These are phyloP conservation scores for Wickerhamiella australiensis DNA, from an alignment of 805 yeast genomes.

Conservation along the genomic window DNA sequence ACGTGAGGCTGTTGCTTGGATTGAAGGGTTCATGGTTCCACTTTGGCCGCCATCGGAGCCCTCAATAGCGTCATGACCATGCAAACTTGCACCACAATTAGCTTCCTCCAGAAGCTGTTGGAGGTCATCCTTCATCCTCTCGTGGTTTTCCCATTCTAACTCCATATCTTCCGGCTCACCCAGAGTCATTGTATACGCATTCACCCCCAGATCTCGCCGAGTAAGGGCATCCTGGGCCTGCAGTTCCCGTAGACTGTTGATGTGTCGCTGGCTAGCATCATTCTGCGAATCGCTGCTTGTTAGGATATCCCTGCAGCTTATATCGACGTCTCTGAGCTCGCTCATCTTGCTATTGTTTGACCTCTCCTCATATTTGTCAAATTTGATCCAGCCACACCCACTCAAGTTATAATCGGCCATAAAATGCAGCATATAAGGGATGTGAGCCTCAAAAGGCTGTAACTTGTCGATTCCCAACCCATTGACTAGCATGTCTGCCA, in stretches of 20 bases:
- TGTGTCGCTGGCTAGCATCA: constrained; percentile 22
- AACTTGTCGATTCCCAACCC: constrained; percentile 33
- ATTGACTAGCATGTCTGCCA: constrained; percentile 39
- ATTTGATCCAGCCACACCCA: constrained; percentile 68
- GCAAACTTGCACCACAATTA: neutral
- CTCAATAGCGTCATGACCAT: no score
- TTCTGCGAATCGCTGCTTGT: constrained; percentile 34
- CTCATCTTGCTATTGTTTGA: constrained; percentile 3
- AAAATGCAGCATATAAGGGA: constrained; percentile 67
- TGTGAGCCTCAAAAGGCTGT: constrained; percentile 66
- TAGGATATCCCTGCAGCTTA: constrained; percentile 43
- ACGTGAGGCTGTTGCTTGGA: no score
- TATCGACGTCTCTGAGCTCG: constrained; percentile 46
- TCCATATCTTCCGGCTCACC: neutral
- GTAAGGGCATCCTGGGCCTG: constrained; percentile 13
- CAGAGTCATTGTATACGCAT: constrained; percentile 11
- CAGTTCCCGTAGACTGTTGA: constrained; percentile 17
- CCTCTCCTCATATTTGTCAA: constrained; percentile 20
- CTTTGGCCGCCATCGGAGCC: no score
- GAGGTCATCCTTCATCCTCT: neutral
- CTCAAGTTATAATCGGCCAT: constrained; percentile 69
- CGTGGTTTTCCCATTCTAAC: constrained; percentile 8
- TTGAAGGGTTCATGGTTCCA: no score
- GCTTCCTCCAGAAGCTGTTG: neutral
- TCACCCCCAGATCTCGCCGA: constrained; percentile 10